These are phyloP conservation scores for Caryopteris hybrid DNA, from an alignment of 305 asterid genomes.

Conservation along the genomic window DNA sequence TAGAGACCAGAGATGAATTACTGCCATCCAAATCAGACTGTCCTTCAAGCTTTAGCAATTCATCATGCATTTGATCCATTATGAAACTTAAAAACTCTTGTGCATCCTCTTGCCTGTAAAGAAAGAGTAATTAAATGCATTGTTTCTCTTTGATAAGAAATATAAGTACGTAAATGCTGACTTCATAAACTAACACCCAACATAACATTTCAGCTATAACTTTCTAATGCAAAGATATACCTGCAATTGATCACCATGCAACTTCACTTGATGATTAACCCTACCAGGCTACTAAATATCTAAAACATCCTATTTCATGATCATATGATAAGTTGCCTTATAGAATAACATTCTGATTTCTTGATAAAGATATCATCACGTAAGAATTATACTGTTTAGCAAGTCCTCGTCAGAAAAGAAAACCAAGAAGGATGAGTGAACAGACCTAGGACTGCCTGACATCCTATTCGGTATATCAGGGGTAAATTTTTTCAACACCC, in stretches of 20 bases:
- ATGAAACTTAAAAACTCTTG: conserved; percentile 85
- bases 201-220: not conserved
- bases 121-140: conserved; percentile 13
- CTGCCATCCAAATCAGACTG: conserved; percentile 44
- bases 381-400: not conserved
- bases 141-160: not conserved
- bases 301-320: not conserved
- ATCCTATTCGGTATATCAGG: conserved; percentile 67
- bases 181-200: not conserved
- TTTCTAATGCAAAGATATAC: conserved; percentile 2
- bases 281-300: too few species aligned
- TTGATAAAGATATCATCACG: conserved; percentile 4
- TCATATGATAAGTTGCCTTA: not conserved
- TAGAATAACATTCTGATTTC: not conserved
- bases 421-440: conserved; percentile 14
- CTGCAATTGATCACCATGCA: not conserved
- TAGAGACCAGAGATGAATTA: conserved; percentile 55
- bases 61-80: conserved; percentile 93
- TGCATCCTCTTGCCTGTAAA: conserved; percentile 91
- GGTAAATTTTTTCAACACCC: conserved; percentile 67
- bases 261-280: not conserved
- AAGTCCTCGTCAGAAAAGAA: not conserved
- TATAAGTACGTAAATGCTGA: not conserved
- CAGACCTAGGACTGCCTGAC: conserved; percentile 75
- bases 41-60: conserved; percentile 80